These are phyloP conservation scores for Podila minutissima DNA, from an alignment of 192 early-diverging fungal species.

Conservation along the genomic window DNA sequence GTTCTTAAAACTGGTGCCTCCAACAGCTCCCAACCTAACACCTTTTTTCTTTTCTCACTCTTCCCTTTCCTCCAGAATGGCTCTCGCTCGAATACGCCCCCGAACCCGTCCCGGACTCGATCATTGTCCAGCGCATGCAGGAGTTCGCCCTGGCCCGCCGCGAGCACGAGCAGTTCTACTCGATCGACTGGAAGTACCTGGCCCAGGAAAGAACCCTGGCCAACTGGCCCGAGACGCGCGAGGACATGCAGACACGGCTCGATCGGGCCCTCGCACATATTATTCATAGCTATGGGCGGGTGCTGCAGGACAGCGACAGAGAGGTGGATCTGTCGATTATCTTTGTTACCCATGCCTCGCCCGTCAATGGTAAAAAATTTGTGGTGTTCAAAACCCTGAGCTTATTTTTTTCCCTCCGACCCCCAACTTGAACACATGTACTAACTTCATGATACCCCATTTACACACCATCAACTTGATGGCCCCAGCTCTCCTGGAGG, in stretches of 20 bases:
- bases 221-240: slow-evolving; percentile 31
- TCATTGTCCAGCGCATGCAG: slow-evolving; percentile 48
- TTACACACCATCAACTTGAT: too few relatives aligned
- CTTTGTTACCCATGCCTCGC: slow-evolving; percentile 45
- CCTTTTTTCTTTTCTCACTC: not conserved
- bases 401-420: not conserved
- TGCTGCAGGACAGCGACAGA: not conserved
- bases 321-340: slow-evolving; percentile 35
- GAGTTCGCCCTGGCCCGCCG: slow-evolving; percentile 37
- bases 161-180: slow-evolving; percentile 36
- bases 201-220: slow-evolving; percentile 18
- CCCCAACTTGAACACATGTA: not conserved
- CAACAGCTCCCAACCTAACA: not conserved
- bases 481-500: slow-evolving; percentile 24
- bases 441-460: not conserved
- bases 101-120: slow-evolving; percentile 31
- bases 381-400: too few relatives aligned
- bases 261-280: slow-evolving; percentile 18
- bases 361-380: slow-evolving; percentile 39
- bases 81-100: slow-evolving; percentile 29
- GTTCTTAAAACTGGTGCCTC: not conserved
- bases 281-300: not conserved
- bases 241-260: slow-evolving; percentile 31
- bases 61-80: slow-evolving; percentile 19
- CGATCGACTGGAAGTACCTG: slow-evolving; percentile 45